phyloP scores from a whole-genome alignment of 2,329 filamentous ascomycete species.

The Septoria linicola region DNA sequence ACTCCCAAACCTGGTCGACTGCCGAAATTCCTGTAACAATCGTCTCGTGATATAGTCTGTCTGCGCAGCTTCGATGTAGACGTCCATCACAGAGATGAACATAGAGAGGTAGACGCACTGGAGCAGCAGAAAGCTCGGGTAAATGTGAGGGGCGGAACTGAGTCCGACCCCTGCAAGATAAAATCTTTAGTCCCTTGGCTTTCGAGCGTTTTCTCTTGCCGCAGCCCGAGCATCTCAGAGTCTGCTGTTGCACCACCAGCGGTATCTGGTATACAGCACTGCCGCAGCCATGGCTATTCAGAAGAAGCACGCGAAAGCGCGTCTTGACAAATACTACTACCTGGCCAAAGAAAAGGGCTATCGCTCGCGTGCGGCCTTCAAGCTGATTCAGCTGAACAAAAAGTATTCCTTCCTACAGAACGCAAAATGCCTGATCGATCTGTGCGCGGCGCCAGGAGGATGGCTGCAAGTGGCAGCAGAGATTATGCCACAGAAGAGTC shows the following conservation, averaged over 20 bases:
- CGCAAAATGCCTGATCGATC: slow-evolving; percentile 92
- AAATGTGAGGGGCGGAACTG: too few relatives aligned
- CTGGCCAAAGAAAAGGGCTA: slow-evolving; percentile 98
- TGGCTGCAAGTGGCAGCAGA: slow-evolving; percentile 97
- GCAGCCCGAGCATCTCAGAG: neutral
- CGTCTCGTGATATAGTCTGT: too few relatives aligned
- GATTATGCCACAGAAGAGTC: slow-evolving; percentile 83
- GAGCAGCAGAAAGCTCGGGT: too few relatives aligned
- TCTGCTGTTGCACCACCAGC: neutral
- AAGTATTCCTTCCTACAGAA: slow-evolving; percentile 98
- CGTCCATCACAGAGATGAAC: too few relatives aligned
- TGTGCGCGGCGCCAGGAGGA: slow-evolving; percentile 93
- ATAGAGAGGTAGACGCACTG: too few relatives aligned
- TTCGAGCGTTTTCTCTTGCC: neutral
- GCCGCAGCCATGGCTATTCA: slow-evolving; percentile 76
- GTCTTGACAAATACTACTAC: slow-evolving; percentile 98
- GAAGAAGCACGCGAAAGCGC: slow-evolving; percentile 98
- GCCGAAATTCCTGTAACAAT: too few relatives aligned
- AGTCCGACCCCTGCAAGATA: too few relatives aligned
- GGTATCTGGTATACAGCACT: neutral
- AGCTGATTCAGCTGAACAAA: slow-evolving; percentile 96
- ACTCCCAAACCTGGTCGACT: too few relatives aligned
- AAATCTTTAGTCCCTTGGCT: neutral
- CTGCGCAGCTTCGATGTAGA: too few relatives aligned
- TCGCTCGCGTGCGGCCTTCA: slow-evolving; percentile 92